Evolutionary conservation across 208 protist genomes (phyloP).

Genomic region (Acanthamoeba healyi): DNA sequence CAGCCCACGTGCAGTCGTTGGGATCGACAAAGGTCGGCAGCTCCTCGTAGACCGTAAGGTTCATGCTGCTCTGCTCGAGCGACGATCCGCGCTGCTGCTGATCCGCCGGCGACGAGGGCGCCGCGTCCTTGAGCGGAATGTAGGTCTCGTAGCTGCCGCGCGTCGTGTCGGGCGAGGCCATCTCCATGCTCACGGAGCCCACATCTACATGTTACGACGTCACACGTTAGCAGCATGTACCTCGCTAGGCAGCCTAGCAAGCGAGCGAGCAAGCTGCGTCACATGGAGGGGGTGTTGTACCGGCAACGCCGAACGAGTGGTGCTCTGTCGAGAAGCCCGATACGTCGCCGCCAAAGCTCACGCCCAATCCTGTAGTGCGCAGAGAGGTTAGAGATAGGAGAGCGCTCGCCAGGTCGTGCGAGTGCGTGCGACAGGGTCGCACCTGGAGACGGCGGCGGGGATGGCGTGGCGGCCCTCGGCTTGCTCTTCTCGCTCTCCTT

Average conservation of each 20-base stretch:
- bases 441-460: background rate
- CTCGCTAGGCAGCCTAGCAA: too few relatives aligned
- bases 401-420: too few relatives aligned
- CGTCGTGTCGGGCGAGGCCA: background rate
- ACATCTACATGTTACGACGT: background rate
- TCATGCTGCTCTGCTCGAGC: background rate
- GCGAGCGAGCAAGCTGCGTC: too few relatives aligned
- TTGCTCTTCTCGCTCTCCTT: background rate
- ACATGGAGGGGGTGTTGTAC: too few relatives aligned
- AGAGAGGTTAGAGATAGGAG: too few relatives aligned
- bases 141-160: background rate
- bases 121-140: background rate
- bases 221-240: too few relatives aligned
- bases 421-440: too few relatives aligned
- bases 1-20: background rate
- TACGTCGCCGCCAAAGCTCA: background rate
- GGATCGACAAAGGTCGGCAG: constrained; percentile 10
- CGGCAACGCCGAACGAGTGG: background rate
- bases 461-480: background rate
- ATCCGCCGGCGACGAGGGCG: background rate
- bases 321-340: background rate
- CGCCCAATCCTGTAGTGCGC: too few relatives aligned
- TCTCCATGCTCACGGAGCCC: background rate
- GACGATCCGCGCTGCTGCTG: background rate
- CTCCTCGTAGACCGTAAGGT: constrained; percentile 24